phyloP scores from a whole-genome alignment of 495 filamentous ascomycete species.

The Cladorrhinum samala region DNA sequence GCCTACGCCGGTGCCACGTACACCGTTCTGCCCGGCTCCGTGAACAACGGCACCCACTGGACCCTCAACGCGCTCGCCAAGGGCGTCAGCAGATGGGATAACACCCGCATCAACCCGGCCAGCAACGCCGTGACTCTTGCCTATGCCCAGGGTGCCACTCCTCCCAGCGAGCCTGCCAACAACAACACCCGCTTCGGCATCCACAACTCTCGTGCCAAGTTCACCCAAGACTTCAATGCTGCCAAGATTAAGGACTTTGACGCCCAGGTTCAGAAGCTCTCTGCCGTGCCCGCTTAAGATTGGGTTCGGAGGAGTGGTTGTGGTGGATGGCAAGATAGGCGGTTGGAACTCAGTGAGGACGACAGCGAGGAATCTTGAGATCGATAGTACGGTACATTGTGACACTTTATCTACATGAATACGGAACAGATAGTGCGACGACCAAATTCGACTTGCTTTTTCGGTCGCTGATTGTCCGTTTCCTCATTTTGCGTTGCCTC shows the following conservation, averaged over 20 bases:
- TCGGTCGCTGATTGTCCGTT: no score
- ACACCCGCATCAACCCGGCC: constrained; percentile 31
- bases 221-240: constrained; percentile 29
- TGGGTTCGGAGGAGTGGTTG: not conserved
- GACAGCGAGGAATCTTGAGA: no score
- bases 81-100: constrained; percentile 31
- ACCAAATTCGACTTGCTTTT: no score
- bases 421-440: no score
- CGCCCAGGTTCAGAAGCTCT: constrained; percentile 23
- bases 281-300: constrained; percentile 2
- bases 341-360: no score
- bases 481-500: no score
- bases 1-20: constrained; percentile 21
- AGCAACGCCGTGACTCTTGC: constrained; percentile 34
- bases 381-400: not conserved
- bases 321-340: not conserved
- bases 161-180: constrained; percentile 30
- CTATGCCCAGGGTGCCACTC: constrained; percentile 29
- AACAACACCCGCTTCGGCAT: constrained; percentile 33
- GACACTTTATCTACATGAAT: not conserved
- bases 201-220: constrained; percentile 34
- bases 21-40: constrained; percentile 21
- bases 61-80: constrained; percentile 30
- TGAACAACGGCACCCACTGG: constrained; percentile 34
- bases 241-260: constrained; percentile 36